Evolutionary conservation across 2,329 filamentous ascomycete genomes (phyloP), one percentile per base, ranked within the genome.

Genomic region (Lachnum nothofagi): DNA sequence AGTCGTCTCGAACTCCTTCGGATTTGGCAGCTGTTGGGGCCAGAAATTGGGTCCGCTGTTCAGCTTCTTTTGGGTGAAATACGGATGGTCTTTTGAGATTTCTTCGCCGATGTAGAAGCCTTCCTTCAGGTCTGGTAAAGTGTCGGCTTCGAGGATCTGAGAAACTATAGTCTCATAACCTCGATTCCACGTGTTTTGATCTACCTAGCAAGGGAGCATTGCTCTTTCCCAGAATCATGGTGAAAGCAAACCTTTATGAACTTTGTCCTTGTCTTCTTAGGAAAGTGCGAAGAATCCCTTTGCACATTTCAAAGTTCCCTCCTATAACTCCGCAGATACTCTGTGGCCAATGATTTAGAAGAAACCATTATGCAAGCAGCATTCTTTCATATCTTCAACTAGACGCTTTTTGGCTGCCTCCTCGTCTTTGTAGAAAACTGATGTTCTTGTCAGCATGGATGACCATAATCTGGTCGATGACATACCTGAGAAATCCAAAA

Each of bases 281-380:
- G 72, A 67, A 7, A 78, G 68, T 2, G 62, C 58, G 56, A 80
- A 79, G 52, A 79, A 67, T 14, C 61, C 63, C 57, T 70, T 68
- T 10, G 68, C 63, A 3, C 65, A 65, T 12, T 65, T 48, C 48
- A 77, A 65, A 1, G 71, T 66, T 1, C 58, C 58, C 5, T 66
- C 52, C 52, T 72, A 73, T n/a, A 73, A 59, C 3, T 60, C 52
- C 2, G 64, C 54, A 2, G 70, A 59, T 2, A 78, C 63, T 3
- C 66, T 61, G 52, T 78, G 74, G 12, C 71, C 70, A 12, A 67
- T 62, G 35, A 78, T 69, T 54, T 77, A 74, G 64, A 79, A 77
- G 61, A 78, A 78, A 4, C 75, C 75, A 46, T 66, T 75, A 59
- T 65, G 69, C 16, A 69, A 60, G 53, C 72, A 75, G 49, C 39